Evolutionary conservation across 345 rosid genomes (phyloP), one percentile per base, ranked within the genome.

Genomic region (Limnanthes douglasii): DNA sequence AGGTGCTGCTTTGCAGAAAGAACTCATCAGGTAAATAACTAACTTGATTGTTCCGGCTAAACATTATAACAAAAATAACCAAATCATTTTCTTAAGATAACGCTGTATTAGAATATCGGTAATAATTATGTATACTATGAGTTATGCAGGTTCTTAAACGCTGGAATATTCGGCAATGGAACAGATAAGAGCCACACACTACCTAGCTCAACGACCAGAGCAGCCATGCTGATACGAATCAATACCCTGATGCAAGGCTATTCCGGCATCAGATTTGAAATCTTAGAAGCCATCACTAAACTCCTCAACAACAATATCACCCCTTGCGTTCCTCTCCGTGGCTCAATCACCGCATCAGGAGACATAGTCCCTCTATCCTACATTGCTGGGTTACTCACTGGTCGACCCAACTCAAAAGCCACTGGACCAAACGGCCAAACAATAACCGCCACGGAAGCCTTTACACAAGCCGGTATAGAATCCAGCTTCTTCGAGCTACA

Each of bases 1-100:
- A 11, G 93, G 93, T 16, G 77, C 39, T 39, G 83, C 86, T 11
- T 57, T 80, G 5, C 93, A 70, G 31, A 69, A 42, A 40, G 86
- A 80, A 55, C 93, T 80, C 41, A 75, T 80, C 8, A 70, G 93
- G 93, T 80, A n/a, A n/a, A n/a, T n/a, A n/a, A n/a, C n/a, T n/a
- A n/a, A n/a, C n/a, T n/a, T n/a, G n/a, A n/a, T n/a, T n/a, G n/a
- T n/a, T n/a, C n/a, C n/a, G n/a, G n/a, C n/a, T n/a, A n/a, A n/a
- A n/a, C n/a, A n/a, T n/a, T n/a, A n/a, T n/a, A n/a, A n/a, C n/a
- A n/a, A n/a, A n/a, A n/a, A n/a, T n/a, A n/a, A n/a, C n/a, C n/a
- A n/a, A n/a, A n/a, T n/a, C n/a, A n/a, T n/a, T n/a, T n/a, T n/a
- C n/a, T n/a, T n/a, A n/a, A n/a, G n/a, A n/a, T n/a, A n/a, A n/a